Conservation (phyloP, 495 filamentous ascomycete species). For the Talaromyces borbonicus region DNA sequence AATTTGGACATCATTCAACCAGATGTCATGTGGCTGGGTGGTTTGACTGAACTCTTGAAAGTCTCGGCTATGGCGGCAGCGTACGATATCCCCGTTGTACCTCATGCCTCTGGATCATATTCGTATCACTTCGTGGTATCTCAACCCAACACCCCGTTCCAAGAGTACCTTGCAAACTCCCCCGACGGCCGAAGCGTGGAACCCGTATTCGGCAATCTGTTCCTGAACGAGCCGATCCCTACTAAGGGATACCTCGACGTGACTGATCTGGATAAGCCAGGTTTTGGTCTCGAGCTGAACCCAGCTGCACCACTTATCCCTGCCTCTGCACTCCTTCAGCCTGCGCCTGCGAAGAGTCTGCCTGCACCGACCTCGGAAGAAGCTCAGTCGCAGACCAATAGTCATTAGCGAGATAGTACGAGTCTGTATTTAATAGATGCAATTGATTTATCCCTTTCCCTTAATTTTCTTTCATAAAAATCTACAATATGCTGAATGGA, state of each 20-base stretch:
- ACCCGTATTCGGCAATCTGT: constrained; percentile 86
- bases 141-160: constrained; percentile 83
- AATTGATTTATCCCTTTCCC: no score
- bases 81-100: constrained; percentile 90
- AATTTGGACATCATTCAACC: constrained; percentile 91
- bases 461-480: no score
- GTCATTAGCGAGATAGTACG: background rate
- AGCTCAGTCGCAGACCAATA: constrained; percentile 17
- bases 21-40: constrained; percentile 94
- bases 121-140: constrained; percentile 92
- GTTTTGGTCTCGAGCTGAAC: constrained; percentile 82
- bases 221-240: constrained; percentile 84
- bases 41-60: constrained; percentile 84
- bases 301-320: constrained; percentile 69
- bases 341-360: constrained; percentile 51
- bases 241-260: constrained; percentile 70
- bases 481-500: no score
- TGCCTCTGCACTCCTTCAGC: constrained; percentile 58
- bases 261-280: constrained; percentile 73
- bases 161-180: constrained; percentile 89
- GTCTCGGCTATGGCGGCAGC: constrained; percentile 80
- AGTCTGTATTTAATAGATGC: no score
- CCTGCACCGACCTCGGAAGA: constrained; percentile 21
- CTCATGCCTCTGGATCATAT: constrained; percentile 85
- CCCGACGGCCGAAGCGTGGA: constrained; percentile 78